A percentile compares a stretch with the other conserved stretches of the same genome.
These are phyloP conservation scores for Phaeosphaeriaceae sp. DNA, from an alignment of 2,329 filamentous ascomycete genomes.

Conservation along the genomic window DNA sequence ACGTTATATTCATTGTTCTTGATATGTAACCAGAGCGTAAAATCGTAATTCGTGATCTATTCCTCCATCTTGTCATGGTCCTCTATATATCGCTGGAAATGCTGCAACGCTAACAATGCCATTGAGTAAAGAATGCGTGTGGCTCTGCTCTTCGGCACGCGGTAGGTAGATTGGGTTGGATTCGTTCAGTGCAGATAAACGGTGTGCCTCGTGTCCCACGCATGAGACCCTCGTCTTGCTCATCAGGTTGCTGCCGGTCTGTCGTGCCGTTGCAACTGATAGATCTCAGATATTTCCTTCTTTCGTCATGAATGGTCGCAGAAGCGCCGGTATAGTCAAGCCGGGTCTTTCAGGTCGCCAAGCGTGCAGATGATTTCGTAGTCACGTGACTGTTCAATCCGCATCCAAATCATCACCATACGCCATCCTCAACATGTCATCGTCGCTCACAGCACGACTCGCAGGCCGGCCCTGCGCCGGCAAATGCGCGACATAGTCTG, in stretches of 20 bases:
- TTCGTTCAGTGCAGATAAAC: too few species aligned
- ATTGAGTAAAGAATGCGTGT: too few species aligned
- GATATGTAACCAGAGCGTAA: neutral
- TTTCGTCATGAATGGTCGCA: too few species aligned
- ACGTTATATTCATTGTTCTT: neutral
- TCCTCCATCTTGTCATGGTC: neutral
- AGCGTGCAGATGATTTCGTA: neutral
- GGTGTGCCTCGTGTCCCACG: too few species aligned
- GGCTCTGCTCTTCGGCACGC: too few species aligned
- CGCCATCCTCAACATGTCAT: conserved; percentile 3
- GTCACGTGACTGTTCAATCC: conserved; percentile 1
- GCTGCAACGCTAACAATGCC: neutral
- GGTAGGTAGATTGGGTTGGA: too few species aligned
- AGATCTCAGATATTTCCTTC: too few species aligned
- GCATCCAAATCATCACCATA: conserved; percentile 3
- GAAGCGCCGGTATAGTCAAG: too few species aligned
- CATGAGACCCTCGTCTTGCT: too few species aligned
- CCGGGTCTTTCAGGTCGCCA: neutral
- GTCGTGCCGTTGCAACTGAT: too few species aligned
- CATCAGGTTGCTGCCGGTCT: too few species aligned
- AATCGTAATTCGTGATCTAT: neutral
- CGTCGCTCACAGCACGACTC: neutral
- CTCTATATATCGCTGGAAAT: neutral
- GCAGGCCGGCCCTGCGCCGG: neutral
- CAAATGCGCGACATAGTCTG: neutral